Evolutionary conservation across 805 yeast species (phyloP), one percentile per base, ranked within the genome.

Genomic region (Hanseniaspora meyeri): DNA sequence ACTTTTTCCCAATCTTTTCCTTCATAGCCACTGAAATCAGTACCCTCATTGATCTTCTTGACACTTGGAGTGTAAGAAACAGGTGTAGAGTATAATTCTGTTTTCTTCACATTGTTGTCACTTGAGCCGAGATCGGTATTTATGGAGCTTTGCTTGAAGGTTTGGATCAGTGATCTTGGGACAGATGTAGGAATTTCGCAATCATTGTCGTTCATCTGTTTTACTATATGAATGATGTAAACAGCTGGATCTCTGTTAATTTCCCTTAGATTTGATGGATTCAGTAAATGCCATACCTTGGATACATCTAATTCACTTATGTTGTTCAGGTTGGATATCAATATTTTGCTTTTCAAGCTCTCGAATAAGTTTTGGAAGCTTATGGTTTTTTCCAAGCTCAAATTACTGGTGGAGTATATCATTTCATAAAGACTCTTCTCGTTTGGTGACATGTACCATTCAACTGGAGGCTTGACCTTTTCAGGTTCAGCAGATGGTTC

Each of bases 361-460:
- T 78, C 83, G 11, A 77, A 72, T 58, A 93, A 73, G 1, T 90
- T 75, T 43, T 83, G 83, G 65, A 85, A 91, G 38, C 82, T 75
- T 45, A 89, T 81, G 59, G 95, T 75, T 10, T 97, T 97, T 70
- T 91, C 97, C 52, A 85, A 72, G 54, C 87, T 81, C 31, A 84
- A 76, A 16, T 58, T 55, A 42, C 66, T 61, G 1, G 62, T 31
- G 40, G 82, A 74, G 66, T 89, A 86, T 37, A 93, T 80, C 36
- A 84, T 74, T 65, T 87, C 91, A 70, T 93, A 93, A 16, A 84
- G 78, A 2, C 79, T 62, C 65, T 82, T 81, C 64, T 93, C 97
- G 10, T 82, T 77, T 24, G 97, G 97, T 4, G 96, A 82, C 61
- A 93, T 89, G 71, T 93, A 93, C 98, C 98, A 93, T 67, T 90